Evolutionary conservation across 2,329 filamentous ascomycete genomes (phyloP), one percentile per base, ranked within the genome.

Genomic region (Sclerotinia nivalis): DNA sequence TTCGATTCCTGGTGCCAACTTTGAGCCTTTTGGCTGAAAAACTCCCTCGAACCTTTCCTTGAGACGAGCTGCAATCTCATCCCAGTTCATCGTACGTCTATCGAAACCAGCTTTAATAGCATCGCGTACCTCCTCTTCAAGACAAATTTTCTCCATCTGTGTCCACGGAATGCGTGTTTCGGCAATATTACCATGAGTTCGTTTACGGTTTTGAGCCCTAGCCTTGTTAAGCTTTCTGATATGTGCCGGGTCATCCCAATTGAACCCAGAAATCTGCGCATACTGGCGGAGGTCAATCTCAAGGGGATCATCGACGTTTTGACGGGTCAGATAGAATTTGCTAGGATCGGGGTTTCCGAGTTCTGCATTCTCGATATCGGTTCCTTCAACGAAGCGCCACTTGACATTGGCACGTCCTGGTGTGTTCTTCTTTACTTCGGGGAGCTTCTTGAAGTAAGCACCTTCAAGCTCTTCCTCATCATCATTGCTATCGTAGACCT

Each of bases 91-190:
- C 0, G 64, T 45, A 18, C 31, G 25, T 43, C 50, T 56, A 15
- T 43, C n/a, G 0, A n/a, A n/a, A 34, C 64, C 64, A n/a, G 37
- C 28, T 1, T 54, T 43, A 45, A 66, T 45, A 15, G 64, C 64
- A 15, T 55, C 64, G 18, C n/a, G 18, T 22, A 66, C 25, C 64
- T 66, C 64, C 18, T 66, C 64, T 2, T n/a, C 1, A 22, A 66
- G 50, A 15, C 37, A 40, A 28, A n/a, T 40, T 25, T 66, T 66
- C 25, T 66, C 64, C 37, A 66, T 10, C 25, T 56, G 37, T 31
- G 64, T 66, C 64, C 64, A 66, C 5, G 64, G 64, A 9, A 66
- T 45, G n/a, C 64, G 37, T n/a, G 64, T 34, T 45, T 66, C 50
- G 8, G 64, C 49, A 45, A 66, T 56, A 1, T 56, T 66, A 10